These are phyloP conservation scores for Rhinocladiella similis DNA, from an alignment of 2,329 filamentous ascomycete genomes.

Conservation along the genomic window DNA sequence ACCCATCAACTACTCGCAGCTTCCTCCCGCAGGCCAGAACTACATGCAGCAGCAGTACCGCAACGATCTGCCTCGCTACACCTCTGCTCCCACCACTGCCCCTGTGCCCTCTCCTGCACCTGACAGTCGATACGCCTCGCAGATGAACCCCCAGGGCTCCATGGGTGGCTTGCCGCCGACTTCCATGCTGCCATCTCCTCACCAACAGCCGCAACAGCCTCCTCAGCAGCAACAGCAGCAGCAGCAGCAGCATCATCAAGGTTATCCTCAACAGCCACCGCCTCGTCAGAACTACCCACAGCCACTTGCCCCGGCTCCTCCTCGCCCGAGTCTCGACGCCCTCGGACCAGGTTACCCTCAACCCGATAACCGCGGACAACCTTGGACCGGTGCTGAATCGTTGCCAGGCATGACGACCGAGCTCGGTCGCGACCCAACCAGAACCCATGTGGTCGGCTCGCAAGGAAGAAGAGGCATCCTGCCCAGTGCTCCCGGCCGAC, in stretches of 20 bases:
- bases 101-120: constrained; percentile 28
- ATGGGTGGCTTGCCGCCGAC: constrained; percentile 45
- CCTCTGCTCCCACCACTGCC: constrained; percentile 44
- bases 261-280: constrained; percentile 54
- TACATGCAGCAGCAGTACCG: constrained; percentile 30
- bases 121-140: constrained; percentile 27
- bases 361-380: constrained; percentile 51
- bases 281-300: constrained; percentile 70
- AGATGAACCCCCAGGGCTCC: constrained; percentile 43
- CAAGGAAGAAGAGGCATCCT: constrained; percentile 90
- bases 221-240: constrained; percentile 42
- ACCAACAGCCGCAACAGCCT: constrained; percentile 40
- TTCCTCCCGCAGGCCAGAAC: constrained; percentile 39
- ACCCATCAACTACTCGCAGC: constrained; percentile 47
- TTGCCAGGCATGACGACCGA: constrained; percentile 42
- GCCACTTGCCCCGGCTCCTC: constrained; percentile 72
- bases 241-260: constrained; percentile 40
- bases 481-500: constrained; percentile 83
- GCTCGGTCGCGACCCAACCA: constrained; percentile 44
- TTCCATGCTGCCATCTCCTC: constrained; percentile 43
- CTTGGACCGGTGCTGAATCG: constrained; percentile 41
- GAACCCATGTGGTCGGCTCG: constrained; percentile 88
- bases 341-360: constrained; percentile 61
- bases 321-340: constrained; percentile 62
- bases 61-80: constrained; percentile 33